Evolutionary conservation across 441 rosid species (phyloP).

Genomic region (Biscutella auriculata): DNA sequence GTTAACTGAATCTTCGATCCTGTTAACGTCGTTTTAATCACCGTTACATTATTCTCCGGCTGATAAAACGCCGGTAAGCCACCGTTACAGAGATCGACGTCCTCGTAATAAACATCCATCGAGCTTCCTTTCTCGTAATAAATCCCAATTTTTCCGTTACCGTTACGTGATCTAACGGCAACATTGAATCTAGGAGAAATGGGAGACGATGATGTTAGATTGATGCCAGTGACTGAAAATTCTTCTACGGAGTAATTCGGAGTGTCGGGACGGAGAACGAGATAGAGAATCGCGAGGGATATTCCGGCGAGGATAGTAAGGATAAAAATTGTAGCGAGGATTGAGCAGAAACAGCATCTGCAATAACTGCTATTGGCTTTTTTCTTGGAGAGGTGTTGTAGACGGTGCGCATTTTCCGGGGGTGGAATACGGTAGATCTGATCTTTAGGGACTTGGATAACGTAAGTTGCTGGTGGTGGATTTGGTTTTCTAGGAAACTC

Average conservation of each 20-base stretch:
- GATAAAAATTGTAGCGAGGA: conserved; percentile 21
- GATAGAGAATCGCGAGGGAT: conserved; percentile 44
- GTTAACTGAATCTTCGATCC: conserved; percentile 41
- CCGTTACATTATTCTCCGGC: conserved; percentile 49
- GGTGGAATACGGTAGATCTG: conserved; percentile 77
- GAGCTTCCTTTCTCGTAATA: conserved; percentile 41
- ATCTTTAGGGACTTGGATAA: conserved; percentile 76
- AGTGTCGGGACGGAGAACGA: conserved; percentile 51
- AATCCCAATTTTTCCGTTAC: conserved; percentile 57
- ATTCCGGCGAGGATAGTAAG: conserved; percentile 31
- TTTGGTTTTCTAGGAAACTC: conserved; percentile 23
- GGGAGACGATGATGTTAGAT: conserved; percentile 36
- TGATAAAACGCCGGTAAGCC: conserved; percentile 42
- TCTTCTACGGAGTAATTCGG: conserved; percentile 44
- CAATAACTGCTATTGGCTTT: conserved; percentile 21
- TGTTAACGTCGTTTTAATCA: conserved; percentile 29
- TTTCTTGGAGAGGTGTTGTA: conserved; percentile 32
- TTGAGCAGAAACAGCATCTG: conserved; percentile 38
- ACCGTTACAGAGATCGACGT: conserved; percentile 35
- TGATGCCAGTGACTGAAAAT: conserved; percentile 43
- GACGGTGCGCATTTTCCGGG: conserved; percentile 54
- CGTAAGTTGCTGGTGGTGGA: conserved; percentile 59
- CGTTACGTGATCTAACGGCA: conserved; percentile 43
- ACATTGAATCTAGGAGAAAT: conserved; percentile 50
- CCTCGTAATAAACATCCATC: conserved; percentile 29